Conservation (phyloP, 169 alveolate genomes). For the Plasmodium inui region DNA sequence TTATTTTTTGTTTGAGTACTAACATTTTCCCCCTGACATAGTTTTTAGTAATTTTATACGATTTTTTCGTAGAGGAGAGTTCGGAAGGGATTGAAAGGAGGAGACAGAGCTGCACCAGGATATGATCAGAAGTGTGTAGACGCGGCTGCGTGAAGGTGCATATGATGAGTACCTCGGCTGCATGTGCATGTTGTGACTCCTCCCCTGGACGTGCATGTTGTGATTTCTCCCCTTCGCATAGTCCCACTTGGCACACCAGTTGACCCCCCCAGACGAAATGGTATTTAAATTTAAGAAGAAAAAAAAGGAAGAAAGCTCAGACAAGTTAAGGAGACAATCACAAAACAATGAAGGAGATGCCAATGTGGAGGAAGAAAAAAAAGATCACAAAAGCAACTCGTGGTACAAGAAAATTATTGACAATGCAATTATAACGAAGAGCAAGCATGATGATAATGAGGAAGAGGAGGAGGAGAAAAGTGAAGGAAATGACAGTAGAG, state of each 20-base stretch:
- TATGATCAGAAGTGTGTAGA: neutral
- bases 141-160: neutral
- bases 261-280: neutral
- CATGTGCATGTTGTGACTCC: neutral
- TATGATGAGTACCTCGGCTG: neutral
- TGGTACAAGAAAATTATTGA: slow-evolving; percentile 61
- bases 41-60: neutral
- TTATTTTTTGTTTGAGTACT: neutral
- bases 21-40: neutral
- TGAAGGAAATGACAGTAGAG: neutral
- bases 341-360: slow-evolving; percentile 10
- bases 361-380: slow-evolving; percentile 10
- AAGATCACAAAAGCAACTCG: slow-evolving; percentile 12
- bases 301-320: slow-evolving; percentile 27
- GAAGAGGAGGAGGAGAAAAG: neutral
- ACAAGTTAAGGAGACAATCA: neutral
- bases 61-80: neutral
- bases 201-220: neutral
- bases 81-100: neutral
- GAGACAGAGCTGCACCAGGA: neutral
- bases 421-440: slow-evolving; percentile 14
- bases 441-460: neutral
- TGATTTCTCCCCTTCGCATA: neutral
- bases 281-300: slow-evolving; percentile 40
- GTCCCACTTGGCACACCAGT: neutral